phyloP scores from a whole-genome alignment of 768 basidiomycete species.

The Leccinum longicurvipes region DNA sequence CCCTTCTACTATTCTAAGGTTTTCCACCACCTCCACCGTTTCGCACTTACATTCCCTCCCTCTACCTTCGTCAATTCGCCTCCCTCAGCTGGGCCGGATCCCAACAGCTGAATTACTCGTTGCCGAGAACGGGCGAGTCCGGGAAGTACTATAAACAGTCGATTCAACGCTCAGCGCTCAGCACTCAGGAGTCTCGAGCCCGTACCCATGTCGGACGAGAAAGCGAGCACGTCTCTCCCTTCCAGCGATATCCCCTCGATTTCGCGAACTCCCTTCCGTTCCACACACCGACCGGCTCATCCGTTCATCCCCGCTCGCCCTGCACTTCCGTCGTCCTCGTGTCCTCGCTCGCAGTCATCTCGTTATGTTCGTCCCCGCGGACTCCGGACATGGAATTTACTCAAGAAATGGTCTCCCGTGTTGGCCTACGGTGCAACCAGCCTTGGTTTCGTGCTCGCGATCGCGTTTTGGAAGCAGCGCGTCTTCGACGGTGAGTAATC shows the following conservation, averaged over 20 bases:
- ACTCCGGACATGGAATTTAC: slow-evolving; percentile 52
- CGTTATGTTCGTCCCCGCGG: slow-evolving; percentile 45
- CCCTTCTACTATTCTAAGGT: too few species aligned
- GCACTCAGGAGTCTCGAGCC: neutral
- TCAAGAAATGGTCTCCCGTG: slow-evolving; percentile 76
- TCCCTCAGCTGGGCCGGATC: slow-evolving; percentile 10
- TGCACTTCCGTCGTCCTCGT: slow-evolving; percentile 13
- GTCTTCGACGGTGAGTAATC: slow-evolving; percentile 70
- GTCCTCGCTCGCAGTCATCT: slow-evolving; percentile 18
- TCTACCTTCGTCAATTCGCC: slow-evolving; percentile 1
- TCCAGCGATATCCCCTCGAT: slow-evolving; percentile 22
- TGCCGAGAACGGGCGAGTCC: neutral
- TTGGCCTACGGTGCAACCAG: slow-evolving; percentile 75
- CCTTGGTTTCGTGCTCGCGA: slow-evolving; percentile 73
- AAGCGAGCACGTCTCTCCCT: slow-evolving; percentile 7
- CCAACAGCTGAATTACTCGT: slow-evolving; percentile 1
- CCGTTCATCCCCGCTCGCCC: slow-evolving; percentile 19
- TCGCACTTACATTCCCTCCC: neutral
- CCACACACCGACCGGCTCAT: slow-evolving; percentile 16
- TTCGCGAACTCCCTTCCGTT: slow-evolving; percentile 12
- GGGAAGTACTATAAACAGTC: neutral
- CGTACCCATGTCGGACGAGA: slow-evolving; percentile 23
- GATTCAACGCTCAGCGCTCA: neutral
- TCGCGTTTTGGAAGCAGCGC: slow-evolving; percentile 79
- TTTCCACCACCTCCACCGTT: too few species aligned